Evolutionary conservation across 345 rosid genomes (phyloP), one percentile per base, ranked within the genome.

Genomic region (Capsella bursapastoris): DNA sequence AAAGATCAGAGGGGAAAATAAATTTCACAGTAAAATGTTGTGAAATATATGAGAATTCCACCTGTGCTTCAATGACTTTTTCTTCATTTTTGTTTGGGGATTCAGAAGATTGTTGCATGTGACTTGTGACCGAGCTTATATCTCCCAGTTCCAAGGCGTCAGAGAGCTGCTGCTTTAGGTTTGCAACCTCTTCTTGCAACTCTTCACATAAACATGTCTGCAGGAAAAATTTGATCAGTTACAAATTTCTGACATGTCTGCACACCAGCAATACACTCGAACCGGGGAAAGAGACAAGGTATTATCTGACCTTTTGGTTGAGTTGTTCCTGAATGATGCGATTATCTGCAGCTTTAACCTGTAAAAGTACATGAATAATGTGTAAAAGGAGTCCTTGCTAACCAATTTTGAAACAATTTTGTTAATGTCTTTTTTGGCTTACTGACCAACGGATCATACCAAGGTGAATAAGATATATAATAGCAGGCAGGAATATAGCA

Each of bases 331-430:
- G 96, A 70, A 95, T 86, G 74, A 95, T 72, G 31, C 92, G 93
- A 79, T 92, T 92, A 74, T 95, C 99, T 12, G 99, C 97, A 62
- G 87, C 85, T 87, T 89, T 92, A 52, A 95, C 97, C 99, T 95
- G 83, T 60, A 79, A 78, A 77, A 64, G 8, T 57, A 64, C 31
- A 57, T 57, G 40, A 63, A 14, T 27, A 53, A 3, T 15, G 64
- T 56, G 55, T 38, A n/a, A 68, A 56, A 56, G 4, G 18, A 32
- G 13, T 50, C 58, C 31, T 14, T 28, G 12, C 31, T 10, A 48
- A 32, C 7, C 57, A 14, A 14, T 45, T 38, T 44, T 44, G 49
- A 44, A 44, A 44, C n/a, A 44, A 13, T 44, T 40, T 25, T 66
- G 58, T 4, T 37, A 18, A 37, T 27, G 14, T 38, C 11, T 3